Evolutionary conservation across 73 alveolate genomes (phyloP).

Genomic region (Halteria grandinella): DNA sequence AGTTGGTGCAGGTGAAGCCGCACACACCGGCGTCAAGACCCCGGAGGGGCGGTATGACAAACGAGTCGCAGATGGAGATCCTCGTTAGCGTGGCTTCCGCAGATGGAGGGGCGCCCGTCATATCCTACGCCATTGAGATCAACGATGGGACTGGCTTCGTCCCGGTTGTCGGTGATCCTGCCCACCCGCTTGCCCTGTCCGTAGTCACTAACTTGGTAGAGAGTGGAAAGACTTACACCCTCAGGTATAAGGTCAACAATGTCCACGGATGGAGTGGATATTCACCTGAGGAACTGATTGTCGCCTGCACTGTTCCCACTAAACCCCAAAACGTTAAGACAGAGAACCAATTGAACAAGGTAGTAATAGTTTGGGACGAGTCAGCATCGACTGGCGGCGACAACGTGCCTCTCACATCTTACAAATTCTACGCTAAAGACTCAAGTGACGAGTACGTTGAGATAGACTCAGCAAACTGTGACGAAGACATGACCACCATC

Average conservation of each 20-base stretch:
- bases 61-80: not conserved
- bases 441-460: not conserved
- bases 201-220: not conserved
- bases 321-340: conserved; percentile 32
- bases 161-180: not conserved
- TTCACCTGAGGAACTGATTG: conserved; percentile 24
- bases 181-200: not conserved
- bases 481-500: not conserved
- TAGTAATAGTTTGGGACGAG: not conserved
- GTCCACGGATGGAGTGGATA: conserved; percentile 56
- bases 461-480: not conserved
- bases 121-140: conserved; percentile 41
- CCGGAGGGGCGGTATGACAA: conserved; percentile 18
- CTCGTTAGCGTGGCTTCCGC: not conserved
- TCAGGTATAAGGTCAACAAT: conserved; percentile 34
- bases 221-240: conserved; percentile 55
- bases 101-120: conserved; percentile 52
- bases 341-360: not conserved
- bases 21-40: not conserved
- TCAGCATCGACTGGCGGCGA: not conserved
- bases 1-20: not conserved
- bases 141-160: conserved; percentile 57
- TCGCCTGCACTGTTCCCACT: conserved; percentile 46
- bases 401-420: not conserved
- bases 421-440: not conserved